Evolutionary conservation across 768 basidiomycete genomes (phyloP).

Genomic region (Trametes cubensis): DNA sequence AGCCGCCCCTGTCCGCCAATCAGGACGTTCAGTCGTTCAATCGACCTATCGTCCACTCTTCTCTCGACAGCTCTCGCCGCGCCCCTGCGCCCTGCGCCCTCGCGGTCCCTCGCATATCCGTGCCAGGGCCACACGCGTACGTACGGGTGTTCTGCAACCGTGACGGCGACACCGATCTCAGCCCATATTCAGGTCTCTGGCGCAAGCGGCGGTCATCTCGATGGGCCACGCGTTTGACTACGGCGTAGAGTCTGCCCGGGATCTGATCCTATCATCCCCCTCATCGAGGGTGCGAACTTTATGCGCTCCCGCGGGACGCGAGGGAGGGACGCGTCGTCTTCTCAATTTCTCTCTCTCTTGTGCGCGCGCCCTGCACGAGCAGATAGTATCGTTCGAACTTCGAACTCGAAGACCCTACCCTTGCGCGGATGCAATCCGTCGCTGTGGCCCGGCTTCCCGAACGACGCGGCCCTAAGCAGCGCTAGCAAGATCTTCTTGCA

Average conservation of each 20-base stretch:
- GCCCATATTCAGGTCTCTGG: background rate
- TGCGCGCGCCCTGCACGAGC: too few species aligned
- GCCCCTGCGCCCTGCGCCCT: too few species aligned
- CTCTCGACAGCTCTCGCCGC: too few species aligned
- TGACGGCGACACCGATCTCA: background rate
- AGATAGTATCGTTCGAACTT: too few species aligned
- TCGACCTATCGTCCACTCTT: too few species aligned
- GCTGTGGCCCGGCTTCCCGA: background rate
- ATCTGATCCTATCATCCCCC: slow-evolving; percentile 22
- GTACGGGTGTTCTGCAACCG: background rate
- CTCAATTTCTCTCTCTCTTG: too few species aligned
- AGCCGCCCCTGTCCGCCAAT: slow-evolving; percentile 5
- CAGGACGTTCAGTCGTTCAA: background rate
- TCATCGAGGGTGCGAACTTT: slow-evolving; percentile 22
- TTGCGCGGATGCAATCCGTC: background rate
- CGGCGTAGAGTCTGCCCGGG: slow-evolving; percentile 11
- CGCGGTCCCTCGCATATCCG: too few species aligned
- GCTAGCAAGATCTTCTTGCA: background rate
- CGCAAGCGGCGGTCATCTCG: background rate
- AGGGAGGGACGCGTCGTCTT: too few species aligned
- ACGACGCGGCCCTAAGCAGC: background rate
- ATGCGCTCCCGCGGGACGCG: background rate
- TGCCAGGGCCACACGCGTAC: background rate
- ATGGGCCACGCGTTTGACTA: background rate
- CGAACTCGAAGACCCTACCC: background rate